These are phyloP conservation scores for Rhizopus delemar DNA, from an alignment of 371 early-diverging fungal species.

Conservation along the genomic window DNA sequence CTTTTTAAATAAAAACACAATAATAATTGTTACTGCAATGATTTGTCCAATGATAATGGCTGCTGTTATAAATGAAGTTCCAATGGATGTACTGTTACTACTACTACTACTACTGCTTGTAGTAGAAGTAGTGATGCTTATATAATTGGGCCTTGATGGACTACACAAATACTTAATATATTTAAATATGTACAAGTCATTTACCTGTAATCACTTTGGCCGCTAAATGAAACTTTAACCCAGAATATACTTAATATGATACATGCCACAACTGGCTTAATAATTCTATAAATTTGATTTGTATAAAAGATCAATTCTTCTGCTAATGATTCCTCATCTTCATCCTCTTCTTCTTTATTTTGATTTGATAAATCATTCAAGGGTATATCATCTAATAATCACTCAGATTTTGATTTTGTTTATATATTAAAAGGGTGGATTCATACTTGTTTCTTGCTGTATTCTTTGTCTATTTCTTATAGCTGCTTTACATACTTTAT, in stretches of 20 bases:
- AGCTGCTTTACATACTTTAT: slow-evolving; percentile 41
- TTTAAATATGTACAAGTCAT: neutral
- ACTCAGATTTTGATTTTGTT: neutral
- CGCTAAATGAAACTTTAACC: slow-evolving; percentile 74
- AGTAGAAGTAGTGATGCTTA: slow-evolving; percentile 30
- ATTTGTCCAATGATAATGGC: slow-evolving; percentile 78
- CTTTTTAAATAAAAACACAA: slow-evolving; percentile 74
- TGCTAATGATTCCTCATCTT: slow-evolving; percentile 38
- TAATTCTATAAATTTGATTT: slow-evolving; percentile 76
- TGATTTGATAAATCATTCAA: slow-evolving; percentile 17
- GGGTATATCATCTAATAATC: slow-evolving; percentile 22
- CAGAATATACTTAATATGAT: slow-evolving; percentile 79
- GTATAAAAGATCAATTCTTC: slow-evolving; percentile 77
- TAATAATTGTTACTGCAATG: slow-evolving; percentile 75
- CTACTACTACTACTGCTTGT: slow-evolving; percentile 5
- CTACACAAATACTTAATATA: slow-evolving; percentile 19
- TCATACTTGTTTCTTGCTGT: neutral
- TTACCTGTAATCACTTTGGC: slow-evolving; percentile 60
- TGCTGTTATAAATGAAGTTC: slow-evolving; percentile 63
- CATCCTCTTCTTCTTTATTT: slow-evolving; percentile 4
- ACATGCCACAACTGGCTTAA: slow-evolving; percentile 78
- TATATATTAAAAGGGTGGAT: neutral
- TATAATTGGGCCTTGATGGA: slow-evolving; percentile 54
- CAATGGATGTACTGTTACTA: slow-evolving; percentile 14
- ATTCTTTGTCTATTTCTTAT: slow-evolving; percentile 7